A percentile compares a stretch with the other conserved stretches of the same genome.
phyloP scores from a whole-genome alignment of 108 stramenopile species.

The Schizochytrium sp. region DNA sequence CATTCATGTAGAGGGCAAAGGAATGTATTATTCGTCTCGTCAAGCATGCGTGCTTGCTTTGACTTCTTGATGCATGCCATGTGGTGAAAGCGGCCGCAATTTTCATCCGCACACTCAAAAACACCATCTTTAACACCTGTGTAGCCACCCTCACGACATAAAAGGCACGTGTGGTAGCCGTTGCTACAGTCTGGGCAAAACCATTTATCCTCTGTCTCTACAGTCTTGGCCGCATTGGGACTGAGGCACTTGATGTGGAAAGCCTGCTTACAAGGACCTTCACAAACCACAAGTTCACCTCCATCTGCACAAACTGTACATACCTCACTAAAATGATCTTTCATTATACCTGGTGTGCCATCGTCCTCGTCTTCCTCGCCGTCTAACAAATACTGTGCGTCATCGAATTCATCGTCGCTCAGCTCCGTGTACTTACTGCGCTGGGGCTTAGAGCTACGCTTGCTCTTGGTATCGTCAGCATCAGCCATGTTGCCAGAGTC shows the following conservation, averaged over 20 bases:
- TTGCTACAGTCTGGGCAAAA: constrained; percentile 40
- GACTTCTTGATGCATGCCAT: constrained; percentile 11
- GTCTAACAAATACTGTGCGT: neutral
- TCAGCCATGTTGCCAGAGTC: neutral
- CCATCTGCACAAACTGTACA: constrained; percentile 46
- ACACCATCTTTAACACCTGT: constrained; percentile 33
- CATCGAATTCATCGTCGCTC: constrained; percentile 17
- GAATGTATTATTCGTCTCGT: neutral
- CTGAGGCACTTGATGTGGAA: constrained; percentile 35
- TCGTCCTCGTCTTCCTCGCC: constrained; percentile 24
- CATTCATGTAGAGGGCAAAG: constrained; percentile 52
- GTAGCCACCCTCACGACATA: neutral
- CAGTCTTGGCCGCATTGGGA: neutral
- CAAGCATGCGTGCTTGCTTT: constrained; percentile 9
- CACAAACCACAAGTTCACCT: constrained; percentile 26
- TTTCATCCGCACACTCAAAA: neutral
- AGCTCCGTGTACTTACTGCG: constrained; percentile 47
- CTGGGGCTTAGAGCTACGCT: neutral
- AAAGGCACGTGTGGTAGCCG: constrained; percentile 44
- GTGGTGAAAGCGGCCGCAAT: constrained; percentile 35
- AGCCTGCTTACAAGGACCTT: constrained; percentile 48
- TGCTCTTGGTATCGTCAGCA: neutral
- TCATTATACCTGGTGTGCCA: constrained; percentile 1
- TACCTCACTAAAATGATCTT: constrained; percentile 26
- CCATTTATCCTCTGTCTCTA: neutral